Evolutionary conservation across 495 filamentous ascomycete species (phyloP), one percentile per base, ranked within the genome.

Genomic region (Polyplosphaeria fusca): DNA sequence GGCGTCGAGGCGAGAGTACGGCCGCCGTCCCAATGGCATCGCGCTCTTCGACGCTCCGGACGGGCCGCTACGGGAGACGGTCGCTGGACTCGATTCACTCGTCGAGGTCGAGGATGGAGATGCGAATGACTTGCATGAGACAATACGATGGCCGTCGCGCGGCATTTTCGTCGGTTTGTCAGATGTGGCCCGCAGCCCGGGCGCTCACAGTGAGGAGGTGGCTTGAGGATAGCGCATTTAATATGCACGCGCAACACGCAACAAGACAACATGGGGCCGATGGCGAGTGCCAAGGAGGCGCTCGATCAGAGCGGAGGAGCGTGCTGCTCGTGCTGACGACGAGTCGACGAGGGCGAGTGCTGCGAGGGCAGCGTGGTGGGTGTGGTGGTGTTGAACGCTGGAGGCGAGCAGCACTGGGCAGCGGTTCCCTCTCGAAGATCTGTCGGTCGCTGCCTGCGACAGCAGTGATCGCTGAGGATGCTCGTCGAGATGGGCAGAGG

Each of bases 81-180:
- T 12, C 32, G 45, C 19, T 18, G 26, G 19, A 5, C 11, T 35
- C 30, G 19, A 42, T 18, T 5, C 9, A 18, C 7, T 5, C 39
- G 39, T 18, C 9, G 19, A 5, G 5, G 5, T 19, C 11, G 39
- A 19, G 9, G 19, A 42, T 49, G 16, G 7, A 26, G 37, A 20
- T 13, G 19, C 20, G 5, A 27, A 59, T 59, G 56, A 59, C 56
- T 53, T 59, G 56, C 56, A 59, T 59, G 45, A 58, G 35, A 50
- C 20, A 53, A 38, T 32, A 53, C 48, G 56, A 48, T 23, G 55
- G 55, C 46, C 50, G 44, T 44, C 47, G 35, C 9, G 23, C 20
- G 24, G 24, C 18, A 24, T 19, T 12, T 9, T 39, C 16, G 47
- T 27, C 22, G 22, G 16, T 20, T 51, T n/a, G 22, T 14, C 23